A percentile compares a stretch with the other conserved stretches of the same genome.
phyloP scores from a whole-genome alignment of 352 stramenopile species.

The Globisporangium nunn region DNA sequence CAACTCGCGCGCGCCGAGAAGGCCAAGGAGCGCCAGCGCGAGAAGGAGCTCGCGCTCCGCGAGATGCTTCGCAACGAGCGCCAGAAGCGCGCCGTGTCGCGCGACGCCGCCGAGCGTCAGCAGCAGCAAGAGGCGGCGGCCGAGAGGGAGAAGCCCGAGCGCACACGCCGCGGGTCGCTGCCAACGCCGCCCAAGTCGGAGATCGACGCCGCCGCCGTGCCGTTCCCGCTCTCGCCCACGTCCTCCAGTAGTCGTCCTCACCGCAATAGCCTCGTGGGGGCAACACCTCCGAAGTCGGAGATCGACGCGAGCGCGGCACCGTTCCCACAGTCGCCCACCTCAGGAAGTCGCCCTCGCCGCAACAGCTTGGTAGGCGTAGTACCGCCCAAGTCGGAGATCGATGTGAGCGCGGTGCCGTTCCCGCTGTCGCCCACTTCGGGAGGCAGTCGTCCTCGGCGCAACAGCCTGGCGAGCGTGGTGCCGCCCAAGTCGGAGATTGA shows the following conservation, averaged over 20 bases:
- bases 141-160: neutral
- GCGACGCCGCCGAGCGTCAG: constrained; percentile 4
- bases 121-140: neutral
- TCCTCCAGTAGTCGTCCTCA: neutral
- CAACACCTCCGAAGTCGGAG: constrained; percentile 13
- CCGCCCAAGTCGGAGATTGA: constrained; percentile 49
- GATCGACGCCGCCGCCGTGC: constrained; percentile 24
- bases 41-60: constrained; percentile 8
- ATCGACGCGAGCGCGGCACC: constrained; percentile 15
- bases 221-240: constrained; percentile 10
- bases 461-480: constrained; percentile 17
- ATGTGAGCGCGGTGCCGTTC: constrained; percentile 9
- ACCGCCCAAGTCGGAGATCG: constrained; percentile 43
- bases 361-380: constrained; percentile 19
- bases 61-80: constrained; percentile 9
- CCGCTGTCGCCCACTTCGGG: no score
- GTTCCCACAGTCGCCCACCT: no score
- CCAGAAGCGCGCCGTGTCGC: constrained; percentile 4
- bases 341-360: constrained; percentile 1
- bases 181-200: constrained; percentile 25
- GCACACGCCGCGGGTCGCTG: constrained; percentile 7
- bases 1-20: constrained; percentile 4
- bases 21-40: constrained; percentile 5
- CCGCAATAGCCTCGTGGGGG: neutral
- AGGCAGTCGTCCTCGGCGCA: constrained; percentile 7